Percentiles rank a stretch among this genome's conserved stretches.
phyloP scores from a whole-genome alignment of 176 grass and related monocot species.

The Bothriochloa decipiens region DNA sequence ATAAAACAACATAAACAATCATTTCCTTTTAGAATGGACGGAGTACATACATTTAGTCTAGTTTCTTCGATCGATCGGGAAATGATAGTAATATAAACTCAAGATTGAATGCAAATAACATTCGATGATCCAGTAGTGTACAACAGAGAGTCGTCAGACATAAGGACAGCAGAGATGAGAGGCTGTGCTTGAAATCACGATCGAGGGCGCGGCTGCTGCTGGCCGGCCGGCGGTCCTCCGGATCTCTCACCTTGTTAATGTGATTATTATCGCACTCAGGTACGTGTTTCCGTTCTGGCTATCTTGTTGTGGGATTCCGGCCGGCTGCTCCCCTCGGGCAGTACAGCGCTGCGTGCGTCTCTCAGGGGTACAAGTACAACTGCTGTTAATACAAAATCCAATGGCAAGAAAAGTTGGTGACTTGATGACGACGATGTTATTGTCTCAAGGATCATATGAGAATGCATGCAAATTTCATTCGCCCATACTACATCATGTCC shows the following conservation, averaged over 20 bases:
- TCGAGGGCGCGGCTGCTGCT: not conserved
- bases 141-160: not conserved
- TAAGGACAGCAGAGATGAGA: not conserved
- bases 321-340: constrained; percentile 18
- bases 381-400: constrained; percentile 10
- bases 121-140: not conserved
- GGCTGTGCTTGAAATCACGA: constrained; percentile 9
- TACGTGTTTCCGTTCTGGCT: constrained; percentile 24
- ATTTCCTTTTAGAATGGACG: too few relatives aligned
- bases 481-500: constrained; percentile 19
- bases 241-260: not conserved
- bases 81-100: too few relatives aligned
- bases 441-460: constrained; percentile 38
- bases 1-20: too few relatives aligned
- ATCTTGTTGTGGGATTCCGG: constrained; percentile 24
- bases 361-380: constrained; percentile 27
- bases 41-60: too few relatives aligned
- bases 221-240: not conserved
- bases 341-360: constrained; percentile 11
- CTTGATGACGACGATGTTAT: constrained; percentile 23
- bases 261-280: not conserved
- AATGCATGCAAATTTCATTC: not conserved
- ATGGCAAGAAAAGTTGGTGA: constrained; percentile 16
- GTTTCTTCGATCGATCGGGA: too few relatives aligned
- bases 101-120: not conserved